Evolutionary conservation across 345 rosid genomes (phyloP).

Genomic region (Populus tremula): DNA sequence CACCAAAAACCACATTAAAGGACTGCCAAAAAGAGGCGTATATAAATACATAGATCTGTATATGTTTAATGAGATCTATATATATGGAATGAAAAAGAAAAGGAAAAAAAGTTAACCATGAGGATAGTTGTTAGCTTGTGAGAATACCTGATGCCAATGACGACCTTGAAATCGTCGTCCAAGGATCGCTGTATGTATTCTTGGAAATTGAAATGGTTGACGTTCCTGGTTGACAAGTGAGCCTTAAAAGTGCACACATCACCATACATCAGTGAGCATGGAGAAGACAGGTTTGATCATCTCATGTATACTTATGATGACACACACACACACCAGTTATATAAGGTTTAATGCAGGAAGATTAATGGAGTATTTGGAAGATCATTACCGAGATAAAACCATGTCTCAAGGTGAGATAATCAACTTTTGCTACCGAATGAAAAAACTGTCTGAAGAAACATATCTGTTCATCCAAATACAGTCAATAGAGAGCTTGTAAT

Average conservation of each 20-base stretch:
- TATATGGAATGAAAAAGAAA: background rate
- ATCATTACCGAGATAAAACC: constrained; percentile 38
- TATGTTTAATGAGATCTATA: background rate
- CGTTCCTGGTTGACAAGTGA: constrained; percentile 26
- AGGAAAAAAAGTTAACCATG: background rate
- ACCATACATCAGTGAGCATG: background rate
- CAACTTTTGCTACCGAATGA: constrained; percentile 39
- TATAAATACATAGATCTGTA: too few relatives aligned
- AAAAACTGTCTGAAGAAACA: constrained; percentile 42
- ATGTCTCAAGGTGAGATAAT: constrained; percentile 39
- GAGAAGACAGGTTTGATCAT: background rate
- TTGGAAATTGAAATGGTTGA: constrained; percentile 38
- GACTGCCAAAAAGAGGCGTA: background rate
- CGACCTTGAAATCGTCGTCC: constrained; percentile 39
- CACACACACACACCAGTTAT: too few relatives aligned
- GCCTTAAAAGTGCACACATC: constrained; percentile 11
- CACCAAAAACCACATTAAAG: background rate
- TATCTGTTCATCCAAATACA: constrained; percentile 20
- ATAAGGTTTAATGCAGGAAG: background rate
- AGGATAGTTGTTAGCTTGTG: background rate
- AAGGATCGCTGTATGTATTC: constrained; percentile 38
- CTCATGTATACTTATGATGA: too few relatives aligned
- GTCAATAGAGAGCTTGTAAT: background rate
- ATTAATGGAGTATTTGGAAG: background rate
- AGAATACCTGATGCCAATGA: constrained; percentile 12